Evolutionary conservation across 305 asterid genomes (phyloP).

Genomic region (Caryopteris hybrid): DNA sequence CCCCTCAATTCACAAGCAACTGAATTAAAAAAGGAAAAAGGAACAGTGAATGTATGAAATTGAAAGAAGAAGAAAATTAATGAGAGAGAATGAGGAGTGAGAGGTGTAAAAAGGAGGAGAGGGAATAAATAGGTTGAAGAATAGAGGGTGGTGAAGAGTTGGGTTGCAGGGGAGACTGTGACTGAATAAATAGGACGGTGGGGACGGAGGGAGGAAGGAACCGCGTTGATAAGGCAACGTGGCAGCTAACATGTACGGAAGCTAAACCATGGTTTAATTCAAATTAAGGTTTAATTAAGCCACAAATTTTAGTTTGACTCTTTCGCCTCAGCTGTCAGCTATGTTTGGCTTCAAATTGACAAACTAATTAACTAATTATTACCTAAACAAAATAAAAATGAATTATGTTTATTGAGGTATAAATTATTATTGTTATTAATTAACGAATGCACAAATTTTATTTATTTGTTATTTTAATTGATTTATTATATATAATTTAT

Average conservation of each 20-base stretch:
- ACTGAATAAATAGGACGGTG: slow-evolving; percentile 49
- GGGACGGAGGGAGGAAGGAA: slow-evolving; percentile 27
- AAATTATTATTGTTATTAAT: too few relatives aligned
- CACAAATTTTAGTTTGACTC: background rate
- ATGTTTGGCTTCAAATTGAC: too few relatives aligned
- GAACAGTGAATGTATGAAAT: background rate
- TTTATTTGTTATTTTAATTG: too few relatives aligned
- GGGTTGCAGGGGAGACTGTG: background rate
- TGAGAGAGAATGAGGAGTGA: background rate
- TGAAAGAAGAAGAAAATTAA: background rate
- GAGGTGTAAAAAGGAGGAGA: background rate
- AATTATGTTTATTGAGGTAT: too few relatives aligned
- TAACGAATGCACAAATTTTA: too few relatives aligned
- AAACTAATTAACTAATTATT: too few relatives aligned
- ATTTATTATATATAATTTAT: too few relatives aligned
- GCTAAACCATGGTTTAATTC: background rate
- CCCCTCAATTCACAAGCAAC: background rate
- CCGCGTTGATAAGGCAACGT: slow-evolving; percentile 65
- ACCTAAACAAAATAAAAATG: too few relatives aligned
- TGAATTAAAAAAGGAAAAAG: too few relatives aligned
- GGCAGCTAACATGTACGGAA: slow-evolving; percentile 25
- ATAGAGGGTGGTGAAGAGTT: slow-evolving; percentile 9
- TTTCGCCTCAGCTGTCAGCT: background rate
- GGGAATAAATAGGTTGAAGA: background rate
- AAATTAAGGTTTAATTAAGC: background rate